Evolutionary conservation across 2,329 filamentous ascomycete species (phyloP), one percentile per base, ranked within the genome.

Genomic region (Apiospora kogelbergensis): DNA sequence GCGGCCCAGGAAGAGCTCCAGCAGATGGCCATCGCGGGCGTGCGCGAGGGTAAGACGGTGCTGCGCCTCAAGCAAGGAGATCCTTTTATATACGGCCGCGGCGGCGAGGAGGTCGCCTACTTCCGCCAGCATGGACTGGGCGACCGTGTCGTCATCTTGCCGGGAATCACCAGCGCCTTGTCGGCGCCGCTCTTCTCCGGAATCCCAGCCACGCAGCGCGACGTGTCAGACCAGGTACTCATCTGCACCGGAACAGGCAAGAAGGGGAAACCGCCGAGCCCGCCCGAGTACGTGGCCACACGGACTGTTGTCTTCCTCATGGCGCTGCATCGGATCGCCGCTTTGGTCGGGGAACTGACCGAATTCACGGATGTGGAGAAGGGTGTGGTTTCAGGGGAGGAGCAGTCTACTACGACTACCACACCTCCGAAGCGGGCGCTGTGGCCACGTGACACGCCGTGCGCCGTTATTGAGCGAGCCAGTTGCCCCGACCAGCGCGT

Each of bases 231-330:
- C 76, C 95, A 98, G 80, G 91, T 99, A 0, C 86, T 99, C 33
- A 88, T 99, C n/a, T 98, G 96, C 81, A 99, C 96, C 0, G 96
- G 96, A 0, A 99, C 96, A 0, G 96, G 96, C 0, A 89, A 96
- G 76, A 97, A 97, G 81, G 96, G 96, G 15, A 91, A 89, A 68
- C 85, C 93, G 0, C 94, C 94, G 0, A 84, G 88, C n/a, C 94
- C 94, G 42, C 96, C 96, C 0, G 90, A 90, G 71, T 97, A 90
- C 78, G 88, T 95, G 0, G 79, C 86, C 2, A 91, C 88, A 10
- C 88, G 95, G 69, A 98, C 96, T 0, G 93, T 96, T 0, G 93
- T 99, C 4, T 97, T 98, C 73, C 83, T 99, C 64, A 99, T 99
- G 96, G 94, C 94, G 4, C 82, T 99, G 71, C 96, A 99, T 81